Conservation (phyloP, 805 yeast species). For the Wickerhamiella vanderwaltii region DNA sequence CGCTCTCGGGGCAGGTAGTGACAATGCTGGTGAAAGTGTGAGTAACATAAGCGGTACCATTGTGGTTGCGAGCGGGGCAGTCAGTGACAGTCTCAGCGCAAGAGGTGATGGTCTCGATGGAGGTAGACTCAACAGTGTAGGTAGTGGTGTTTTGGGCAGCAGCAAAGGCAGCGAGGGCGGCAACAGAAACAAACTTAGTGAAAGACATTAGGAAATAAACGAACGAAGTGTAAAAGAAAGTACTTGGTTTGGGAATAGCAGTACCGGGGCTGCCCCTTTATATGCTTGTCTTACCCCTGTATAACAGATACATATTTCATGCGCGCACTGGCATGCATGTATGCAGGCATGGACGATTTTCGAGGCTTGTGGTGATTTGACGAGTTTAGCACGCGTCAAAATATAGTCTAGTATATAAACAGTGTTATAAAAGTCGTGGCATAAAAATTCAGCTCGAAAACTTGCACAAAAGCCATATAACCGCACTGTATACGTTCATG, state of each 20-base stretch:
- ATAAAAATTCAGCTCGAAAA: no score
- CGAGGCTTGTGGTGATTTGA: no score
- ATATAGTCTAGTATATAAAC: no score
- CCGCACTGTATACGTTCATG: no score
- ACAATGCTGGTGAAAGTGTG: conserved; percentile 35
- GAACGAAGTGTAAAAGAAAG: conserved; percentile 6
- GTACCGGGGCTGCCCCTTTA: neutral
- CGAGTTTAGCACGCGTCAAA: no score
- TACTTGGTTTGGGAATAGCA: conserved; percentile 1
- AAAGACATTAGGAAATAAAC: conserved; percentile 15
- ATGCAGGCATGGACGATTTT: no score
- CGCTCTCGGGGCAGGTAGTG: conserved; percentile 30
- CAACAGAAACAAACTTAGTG: conserved; percentile 17
- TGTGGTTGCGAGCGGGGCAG: conserved; percentile 20
- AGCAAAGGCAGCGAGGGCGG: conserved; percentile 27
- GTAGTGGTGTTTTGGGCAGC: conserved; percentile 26
- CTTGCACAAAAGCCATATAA: no score
- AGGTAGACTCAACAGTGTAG: conserved; percentile 25
- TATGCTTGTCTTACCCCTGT: conserved; percentile 1
- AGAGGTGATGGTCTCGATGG: conserved; percentile 38
- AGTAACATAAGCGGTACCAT: conserved; percentile 18
- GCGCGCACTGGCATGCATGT: no score
- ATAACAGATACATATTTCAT: conserved; percentile 4
- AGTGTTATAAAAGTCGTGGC: no score
- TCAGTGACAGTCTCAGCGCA: conserved; percentile 23